Evolutionary conservation across 495 filamentous ascomycete species (phyloP), one percentile per base, ranked within the genome.

Genomic region (Hyaloscypha bicolor): DNA sequence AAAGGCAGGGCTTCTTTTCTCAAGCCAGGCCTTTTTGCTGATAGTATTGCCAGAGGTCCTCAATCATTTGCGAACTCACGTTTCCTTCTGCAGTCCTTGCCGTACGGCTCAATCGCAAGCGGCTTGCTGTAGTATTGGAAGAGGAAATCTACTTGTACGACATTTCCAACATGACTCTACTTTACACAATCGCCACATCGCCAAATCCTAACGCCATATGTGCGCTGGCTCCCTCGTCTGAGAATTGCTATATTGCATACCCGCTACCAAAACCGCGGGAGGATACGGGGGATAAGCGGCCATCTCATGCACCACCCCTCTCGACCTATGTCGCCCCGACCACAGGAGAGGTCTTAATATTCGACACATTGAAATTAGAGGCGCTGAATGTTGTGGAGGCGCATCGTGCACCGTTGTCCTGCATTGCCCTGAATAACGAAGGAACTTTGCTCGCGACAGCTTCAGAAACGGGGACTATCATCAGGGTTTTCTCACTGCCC

Each of bases 71-170:
- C 87, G 95, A 99, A 77, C 90, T 99, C 72, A 99, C 93, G 21
- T 99, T 97, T 74, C 95, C 94, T 1, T 94, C 93, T 29, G 93
- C 93, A 9, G 92, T 99, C 16, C 85, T 99, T 16, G 93, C 95
- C 19, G 92, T 98, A 33, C 89, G 93, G 71, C 80, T 99, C 72
- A 98, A 98, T 76, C 88, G 96, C 48, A 98, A 97, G 77, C 87
- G 95, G 22, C 86, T 99, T 14, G 92, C 93, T 33, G 93, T 98
- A 11, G 89, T 98, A 2, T 82, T 98, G 48, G 95, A 98, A 74
- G 92, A 96, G 65, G 90, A 96, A 75, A 96, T 98, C 67, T 99
- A 97, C 78, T 83, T 99, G 39, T 99, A 99, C 78, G 95, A 98
- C 76, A 97, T 99, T 62, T 91, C 93, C 74, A 98, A 97, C 72